These are phyloP conservation scores for Gossypium gossypioides DNA, from an alignment of 441 rosid species.

Conservation along the genomic window DNA sequence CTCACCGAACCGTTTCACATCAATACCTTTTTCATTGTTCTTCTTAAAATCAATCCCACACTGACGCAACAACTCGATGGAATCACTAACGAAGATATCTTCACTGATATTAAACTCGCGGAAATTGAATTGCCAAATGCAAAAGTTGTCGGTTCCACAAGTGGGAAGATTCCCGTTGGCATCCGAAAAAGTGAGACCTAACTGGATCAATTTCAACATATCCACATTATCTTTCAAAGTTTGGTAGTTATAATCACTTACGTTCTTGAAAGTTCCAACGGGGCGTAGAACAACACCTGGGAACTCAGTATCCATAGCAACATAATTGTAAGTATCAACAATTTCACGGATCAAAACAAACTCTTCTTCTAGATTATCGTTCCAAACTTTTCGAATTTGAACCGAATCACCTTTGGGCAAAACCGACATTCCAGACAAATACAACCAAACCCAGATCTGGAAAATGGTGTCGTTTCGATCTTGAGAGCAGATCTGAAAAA, in stretches of 20 bases:
- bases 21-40: constrained; percentile 44
- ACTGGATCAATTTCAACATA: constrained; percentile 57
- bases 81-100: constrained; percentile 50
- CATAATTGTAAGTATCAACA: constrained; percentile 41
- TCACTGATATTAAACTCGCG: constrained; percentile 42
- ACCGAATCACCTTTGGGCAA: constrained; percentile 30
- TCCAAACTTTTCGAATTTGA: constrained; percentile 64
- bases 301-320: constrained; percentile 17
- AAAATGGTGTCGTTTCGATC: constrained; percentile 12
- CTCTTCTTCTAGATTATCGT: constrained; percentile 46
- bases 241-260: constrained; percentile 40
- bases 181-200: constrained; percentile 62
- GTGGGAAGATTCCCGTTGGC: constrained; percentile 57
- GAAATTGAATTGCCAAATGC: constrained; percentile 73
- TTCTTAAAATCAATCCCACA: constrained; percentile 55
- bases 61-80: constrained; percentile 37
- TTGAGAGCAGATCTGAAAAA: constrained; percentile 22
- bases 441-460: constrained; percentile 47
- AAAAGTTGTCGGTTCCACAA: constrained; percentile 45
- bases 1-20: constrained; percentile 42
- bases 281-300: constrained; percentile 48
- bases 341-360: constrained; percentile 34
- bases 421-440: constrained; percentile 32
- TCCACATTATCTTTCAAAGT: constrained; percentile 54
- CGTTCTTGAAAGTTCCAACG: constrained; percentile 33